phyloP scores from a whole-genome alignment of 441 rosid genomes.

The Pelargonium australe region DNA sequence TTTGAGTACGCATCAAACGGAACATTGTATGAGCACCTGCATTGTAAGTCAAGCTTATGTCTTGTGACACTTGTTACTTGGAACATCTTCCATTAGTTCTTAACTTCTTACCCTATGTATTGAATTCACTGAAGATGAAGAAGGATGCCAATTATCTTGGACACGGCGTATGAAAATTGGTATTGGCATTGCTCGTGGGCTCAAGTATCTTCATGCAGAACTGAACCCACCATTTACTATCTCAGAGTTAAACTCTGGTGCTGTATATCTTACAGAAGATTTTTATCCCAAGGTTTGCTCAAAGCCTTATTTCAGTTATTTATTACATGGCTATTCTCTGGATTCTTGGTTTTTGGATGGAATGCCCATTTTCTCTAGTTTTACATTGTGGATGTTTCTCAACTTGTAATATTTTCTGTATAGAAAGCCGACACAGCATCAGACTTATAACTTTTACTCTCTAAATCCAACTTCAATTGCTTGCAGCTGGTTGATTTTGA shows the following conservation, averaged over 20 bases:
- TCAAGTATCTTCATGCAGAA: conserved; percentile 81
- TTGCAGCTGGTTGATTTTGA: conserved; percentile 92
- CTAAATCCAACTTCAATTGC: conserved; percentile 19
- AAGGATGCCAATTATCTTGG: conserved; percentile 83
- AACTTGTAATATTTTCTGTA: not conserved
- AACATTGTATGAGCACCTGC: conserved; percentile 86
- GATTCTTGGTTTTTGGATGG: not conserved
- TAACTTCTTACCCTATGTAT: conserved; percentile 17
- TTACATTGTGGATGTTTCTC: not conserved
- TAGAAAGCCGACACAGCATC: not conserved
- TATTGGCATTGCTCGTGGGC: conserved; percentile 79
- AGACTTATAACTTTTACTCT: not conserved
- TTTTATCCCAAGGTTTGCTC: conserved; percentile 78
- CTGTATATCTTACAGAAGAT: conserved; percentile 93
- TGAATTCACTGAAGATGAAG: conserved; percentile 58
- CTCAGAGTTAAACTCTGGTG: conserved; percentile 77
- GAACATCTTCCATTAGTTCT: conserved; percentile 9
- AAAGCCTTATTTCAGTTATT: not conserved
- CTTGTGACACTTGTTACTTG: conserved; percentile 5
- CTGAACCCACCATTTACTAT: conserved; percentile 87
- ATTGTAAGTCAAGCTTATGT: conserved; percentile 52
- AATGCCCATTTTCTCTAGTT: not conserved
- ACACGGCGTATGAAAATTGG: conserved; percentile 81
- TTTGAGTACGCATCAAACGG: conserved; percentile 95
- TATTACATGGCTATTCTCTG: not conserved